These are phyloP conservation scores for Voacanga thouarsii DNA, from an alignment of 257 asterid species.

Conservation along the genomic window DNA sequence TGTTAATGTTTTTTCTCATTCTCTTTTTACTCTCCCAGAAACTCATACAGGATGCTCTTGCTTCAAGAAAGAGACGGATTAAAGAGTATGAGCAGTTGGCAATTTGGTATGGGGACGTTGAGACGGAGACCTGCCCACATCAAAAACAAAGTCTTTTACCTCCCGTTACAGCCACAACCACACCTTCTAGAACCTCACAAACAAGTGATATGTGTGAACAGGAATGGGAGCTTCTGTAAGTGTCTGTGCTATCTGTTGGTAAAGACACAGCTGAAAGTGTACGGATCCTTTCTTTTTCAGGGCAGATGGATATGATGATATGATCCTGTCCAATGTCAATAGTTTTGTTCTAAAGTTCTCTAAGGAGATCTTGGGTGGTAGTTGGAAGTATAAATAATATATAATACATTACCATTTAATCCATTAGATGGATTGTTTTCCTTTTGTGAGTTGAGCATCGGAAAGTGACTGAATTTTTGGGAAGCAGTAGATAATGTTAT, in stretches of 20 bases:
- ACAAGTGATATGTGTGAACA: conserved; percentile 34
- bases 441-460: background rate
- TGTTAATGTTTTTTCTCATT: background rate
- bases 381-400: background rate
- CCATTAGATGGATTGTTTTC: conserved; percentile 2
- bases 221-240: conserved; percentile 73
- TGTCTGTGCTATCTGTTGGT: background rate
- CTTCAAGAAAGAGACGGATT: conserved; percentile 61
- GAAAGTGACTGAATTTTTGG: background rate
- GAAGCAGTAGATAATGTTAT: background rate
- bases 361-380: background rate
- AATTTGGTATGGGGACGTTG: conserved; percentile 58
- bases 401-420: background rate
- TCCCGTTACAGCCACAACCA: conserved; percentile 20
- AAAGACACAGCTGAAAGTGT: background rate
- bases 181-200: conserved; percentile 19
- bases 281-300: background rate
- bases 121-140: conserved; percentile 35
- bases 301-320: conserved; percentile 5
- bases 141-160: conserved; percentile 24
- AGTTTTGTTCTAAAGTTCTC: background rate
- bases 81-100: conserved; percentile 71
- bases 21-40: conserved; percentile 34
- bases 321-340: conserved; percentile 1
- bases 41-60: conserved; percentile 52